A percentile compares a stretch with the other conserved stretches of the same genome.
phyloP scores from a whole-genome alignment of 768 basidiomycete genomes.

The Rhizopogon rudus region DNA sequence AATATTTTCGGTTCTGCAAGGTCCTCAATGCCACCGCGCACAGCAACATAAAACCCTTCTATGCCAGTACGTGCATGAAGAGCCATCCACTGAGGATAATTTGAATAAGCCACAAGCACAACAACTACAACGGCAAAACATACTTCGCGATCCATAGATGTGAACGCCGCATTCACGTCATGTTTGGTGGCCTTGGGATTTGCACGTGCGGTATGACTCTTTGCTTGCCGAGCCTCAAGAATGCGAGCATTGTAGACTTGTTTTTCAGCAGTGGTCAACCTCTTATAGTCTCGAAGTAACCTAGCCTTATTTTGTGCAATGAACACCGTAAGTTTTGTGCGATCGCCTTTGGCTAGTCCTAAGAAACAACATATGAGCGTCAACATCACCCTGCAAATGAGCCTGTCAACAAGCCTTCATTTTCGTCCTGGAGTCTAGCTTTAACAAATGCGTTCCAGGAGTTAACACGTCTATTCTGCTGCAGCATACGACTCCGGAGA shows the following conservation, averaged over 20 bases:
- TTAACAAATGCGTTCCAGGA: background rate
- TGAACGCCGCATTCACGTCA: background rate
- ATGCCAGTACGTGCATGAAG: background rate
- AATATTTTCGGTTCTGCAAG: conserved; percentile 1
- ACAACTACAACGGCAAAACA: background rate
- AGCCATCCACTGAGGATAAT: conserved; percentile 2
- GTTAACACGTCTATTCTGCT: background rate
- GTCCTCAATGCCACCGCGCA: conserved; percentile 1
- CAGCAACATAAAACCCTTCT: conserved; percentile 4
- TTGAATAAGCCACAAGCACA: background rate
- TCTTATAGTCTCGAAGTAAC: background rate
- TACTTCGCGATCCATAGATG: conserved; percentile 5
- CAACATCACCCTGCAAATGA: background rate
- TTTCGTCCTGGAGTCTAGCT: background rate
- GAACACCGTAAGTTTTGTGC: background rate
- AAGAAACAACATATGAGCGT: background rate
- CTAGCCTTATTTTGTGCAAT: background rate
- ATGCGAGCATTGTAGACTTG: background rate
- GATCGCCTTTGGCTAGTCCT: background rate
- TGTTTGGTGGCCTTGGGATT: conserved; percentile 2
- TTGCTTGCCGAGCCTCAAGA: background rate
- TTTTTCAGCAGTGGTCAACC: background rate
- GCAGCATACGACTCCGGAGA: background rate
- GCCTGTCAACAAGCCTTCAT: background rate
- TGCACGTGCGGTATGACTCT: background rate